A percentile compares a stretch with the other conserved stretches of the same genome.
Evolutionary conservation across 2,329 filamentous ascomycete genomes (phyloP).

Genomic region (Cercospora sp.): DNA sequence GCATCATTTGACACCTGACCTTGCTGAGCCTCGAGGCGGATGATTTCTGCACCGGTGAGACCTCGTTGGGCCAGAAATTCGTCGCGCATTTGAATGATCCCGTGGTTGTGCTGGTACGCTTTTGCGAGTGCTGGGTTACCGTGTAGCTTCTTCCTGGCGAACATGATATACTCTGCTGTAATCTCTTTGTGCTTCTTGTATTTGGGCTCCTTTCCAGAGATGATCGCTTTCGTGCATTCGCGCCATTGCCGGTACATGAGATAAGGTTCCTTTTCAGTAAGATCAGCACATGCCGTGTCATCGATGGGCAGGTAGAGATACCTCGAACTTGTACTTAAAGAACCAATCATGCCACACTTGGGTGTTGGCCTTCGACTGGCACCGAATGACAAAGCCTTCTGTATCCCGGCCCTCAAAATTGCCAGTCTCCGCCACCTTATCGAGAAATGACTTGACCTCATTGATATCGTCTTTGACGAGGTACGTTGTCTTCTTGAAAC

Average conservation of each 20-base stretch:
- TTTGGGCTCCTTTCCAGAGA: slow-evolving; percentile 69
- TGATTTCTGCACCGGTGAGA: slow-evolving; percentile 84
- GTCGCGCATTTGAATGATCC: slow-evolving; percentile 87
- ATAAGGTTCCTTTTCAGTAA: slow-evolving; percentile 68
- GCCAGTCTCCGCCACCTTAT: slow-evolving; percentile 81
- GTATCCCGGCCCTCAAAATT: slow-evolving; percentile 89
- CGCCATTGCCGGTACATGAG: slow-evolving; percentile 99
- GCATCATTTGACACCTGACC: slow-evolving; percentile 54
- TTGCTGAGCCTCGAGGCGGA: slow-evolving; percentile 66
- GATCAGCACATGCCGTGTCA: not conserved
- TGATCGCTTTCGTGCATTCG: slow-evolving; percentile 90
- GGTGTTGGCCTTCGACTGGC: slow-evolving; percentile 59
- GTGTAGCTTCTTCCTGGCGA: slow-evolving; percentile 71
- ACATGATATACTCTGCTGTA: slow-evolving; percentile 86
- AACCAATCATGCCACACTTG: slow-evolving; percentile 85
- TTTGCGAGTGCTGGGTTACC: slow-evolving; percentile 67
- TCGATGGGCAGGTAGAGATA: not conserved
- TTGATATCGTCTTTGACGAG: slow-evolving; percentile 72
- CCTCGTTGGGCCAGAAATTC: slow-evolving; percentile 84
- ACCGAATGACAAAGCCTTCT: slow-evolving; percentile 94
- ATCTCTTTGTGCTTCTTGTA: slow-evolving; percentile 86
- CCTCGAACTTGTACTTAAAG: slow-evolving; percentile 99
- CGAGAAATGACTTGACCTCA: slow-evolving; percentile 76
- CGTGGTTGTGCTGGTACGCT: slow-evolving; percentile 82
- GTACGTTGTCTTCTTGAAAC: slow-evolving; percentile 84